Conservation (phyloP, 2,329 filamentous ascomycete species). For the Paecilomyces sp. region DNA sequence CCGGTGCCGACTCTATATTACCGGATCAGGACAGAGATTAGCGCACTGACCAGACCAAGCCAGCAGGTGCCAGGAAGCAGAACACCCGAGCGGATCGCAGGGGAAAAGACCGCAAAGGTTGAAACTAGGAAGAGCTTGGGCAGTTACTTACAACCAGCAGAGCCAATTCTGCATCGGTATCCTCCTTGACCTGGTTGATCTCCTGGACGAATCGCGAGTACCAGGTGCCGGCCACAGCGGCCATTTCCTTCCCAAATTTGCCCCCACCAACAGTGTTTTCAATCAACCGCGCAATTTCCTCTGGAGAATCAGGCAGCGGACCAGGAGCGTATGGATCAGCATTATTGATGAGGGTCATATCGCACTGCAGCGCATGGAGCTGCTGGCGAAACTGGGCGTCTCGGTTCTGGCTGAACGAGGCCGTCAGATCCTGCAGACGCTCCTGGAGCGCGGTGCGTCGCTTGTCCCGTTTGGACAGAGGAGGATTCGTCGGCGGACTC, state of each 20-base stretch:
- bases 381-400: slow-evolving; percentile 83
- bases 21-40: slow-evolving; percentile 5
- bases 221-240: slow-evolving; percentile 62
- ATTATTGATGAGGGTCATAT: slow-evolving; percentile 77
- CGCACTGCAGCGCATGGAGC: slow-evolving; percentile 83
- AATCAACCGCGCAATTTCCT: slow-evolving; percentile 60
- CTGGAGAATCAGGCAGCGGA: slow-evolving; percentile 58
- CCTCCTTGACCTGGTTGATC: slow-evolving; percentile 80
- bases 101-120: not conserved
- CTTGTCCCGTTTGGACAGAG: slow-evolving; percentile 79
- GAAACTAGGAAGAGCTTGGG: slow-evolving; percentile 1
- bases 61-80: not conserved
- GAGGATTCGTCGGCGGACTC: slow-evolving; percentile 27
- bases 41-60: not conserved
- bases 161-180: slow-evolving; percentile 75
- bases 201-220: slow-evolving; percentile 81
- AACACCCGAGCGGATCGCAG: not conserved
- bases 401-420: slow-evolving; percentile 71
- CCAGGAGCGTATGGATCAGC: slow-evolving; percentile 72
- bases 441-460: slow-evolving; percentile 77
- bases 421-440: slow-evolving; percentile 66
- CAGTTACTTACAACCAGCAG: slow-evolving; percentile 63
- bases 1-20: slow-evolving; percentile 49
- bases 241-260: slow-evolving; percentile 63
- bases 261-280: slow-evolving; percentile 48